Percentiles rank a stretch among this genome's conserved stretches.
These are phyloP conservation scores for Irpex sp. DNA, from an alignment of 1,284 basidiomycete species.

Conservation along the genomic window DNA sequence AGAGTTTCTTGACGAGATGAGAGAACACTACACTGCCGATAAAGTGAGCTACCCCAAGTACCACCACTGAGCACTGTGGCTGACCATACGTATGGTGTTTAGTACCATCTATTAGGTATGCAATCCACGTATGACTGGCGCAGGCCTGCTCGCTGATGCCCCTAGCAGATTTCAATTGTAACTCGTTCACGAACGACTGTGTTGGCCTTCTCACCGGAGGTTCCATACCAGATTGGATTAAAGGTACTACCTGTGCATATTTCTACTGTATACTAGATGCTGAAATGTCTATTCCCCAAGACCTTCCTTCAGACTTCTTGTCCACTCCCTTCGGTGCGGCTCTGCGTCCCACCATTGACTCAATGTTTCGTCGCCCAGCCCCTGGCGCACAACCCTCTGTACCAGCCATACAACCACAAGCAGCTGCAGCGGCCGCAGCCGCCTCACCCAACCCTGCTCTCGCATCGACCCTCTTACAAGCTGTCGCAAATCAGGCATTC, in stretches of 20 bases:
- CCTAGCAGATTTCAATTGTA: slow-evolving; percentile 77
- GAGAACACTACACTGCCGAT: slow-evolving; percentile 79
- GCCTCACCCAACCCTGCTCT: slow-evolving; percentile 46
- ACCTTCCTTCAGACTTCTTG: slow-evolving; percentile 85
- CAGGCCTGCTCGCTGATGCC: neutral
- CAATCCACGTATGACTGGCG: neutral
- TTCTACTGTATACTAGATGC: neutral
- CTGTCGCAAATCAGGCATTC: slow-evolving; percentile 55
- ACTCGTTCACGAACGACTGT: slow-evolving; percentile 87
- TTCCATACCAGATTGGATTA: slow-evolving; percentile 78
- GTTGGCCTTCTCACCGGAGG: slow-evolving; percentile 81
- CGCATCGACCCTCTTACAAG: slow-evolving; percentile 58
- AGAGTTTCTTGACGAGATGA: slow-evolving; percentile 76
- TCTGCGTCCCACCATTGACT: slow-evolving; percentile 83
- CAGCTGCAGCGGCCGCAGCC: slow-evolving; percentile 26
- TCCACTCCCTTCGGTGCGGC: slow-evolving; percentile 88
- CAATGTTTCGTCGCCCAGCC: slow-evolving; percentile 68
- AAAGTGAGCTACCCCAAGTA: slow-evolving; percentile 48
- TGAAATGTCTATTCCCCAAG: slow-evolving; percentile 33
- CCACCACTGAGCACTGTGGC: neutral
- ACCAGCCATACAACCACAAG: slow-evolving; percentile 26
- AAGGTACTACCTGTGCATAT: slow-evolving; percentile 38
- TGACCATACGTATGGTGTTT: slow-evolving; percentile 5
- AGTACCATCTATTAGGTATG: slow-evolving; percentile 87
- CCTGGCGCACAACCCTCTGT: slow-evolving; percentile 41